Base-by-base conservation (phyloP, 371 early-diverging fungal species). In the Mucor irregularis region DNA sequence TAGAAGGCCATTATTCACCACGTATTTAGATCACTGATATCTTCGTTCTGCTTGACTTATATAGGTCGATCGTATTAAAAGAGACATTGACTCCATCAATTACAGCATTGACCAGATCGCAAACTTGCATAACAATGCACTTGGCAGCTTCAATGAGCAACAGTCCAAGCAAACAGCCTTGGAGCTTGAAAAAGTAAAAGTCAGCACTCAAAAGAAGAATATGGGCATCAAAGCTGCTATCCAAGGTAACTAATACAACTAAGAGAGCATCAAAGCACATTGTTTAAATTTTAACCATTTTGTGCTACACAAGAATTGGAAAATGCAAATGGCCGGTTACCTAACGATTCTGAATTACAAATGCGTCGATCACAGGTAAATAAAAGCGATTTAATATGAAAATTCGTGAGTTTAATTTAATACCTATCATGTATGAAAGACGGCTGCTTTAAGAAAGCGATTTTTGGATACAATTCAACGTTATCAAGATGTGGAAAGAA, bases 401-500 rank as follows among this genome's bases (percentile, higher is more conserved):
- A n/a, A n/a, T n/a, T n/a, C n/a, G n/a, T n/a, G n/a, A n/a, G n/a
- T n/a, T n/a, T n/a, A n/a, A n/a, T n/a, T n/a, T n/a, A n/a, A 21
- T 10, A 26, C 19, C 26, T 38, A 28, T 38, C 25, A n/a, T n/a
- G 10, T 5, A 19, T 7, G 3, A 10, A 30, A 63, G 64, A 57
- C 49, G 5, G 17, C 37, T 10, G 61, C 66, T 14, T 17, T 68
- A 16, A 64, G 48, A 58, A 89, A 89, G 49, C 84, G 84, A 62
- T 92, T 93, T 56, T 56, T 91, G 65, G 90, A 90, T 45, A 80
- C 84, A 5, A 89, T 93, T 74, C 81, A 80, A 40, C 82, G 86
- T n/a, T 93, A 89, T 66, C 89, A 90, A 68, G 71, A 78, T 21
- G 76, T 88, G 0, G 91, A 93, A 61, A 78, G 81, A 49, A 84